Conservation (phyloP, 306 rosid genomes). For the Sesbania bispinosa region DNA sequence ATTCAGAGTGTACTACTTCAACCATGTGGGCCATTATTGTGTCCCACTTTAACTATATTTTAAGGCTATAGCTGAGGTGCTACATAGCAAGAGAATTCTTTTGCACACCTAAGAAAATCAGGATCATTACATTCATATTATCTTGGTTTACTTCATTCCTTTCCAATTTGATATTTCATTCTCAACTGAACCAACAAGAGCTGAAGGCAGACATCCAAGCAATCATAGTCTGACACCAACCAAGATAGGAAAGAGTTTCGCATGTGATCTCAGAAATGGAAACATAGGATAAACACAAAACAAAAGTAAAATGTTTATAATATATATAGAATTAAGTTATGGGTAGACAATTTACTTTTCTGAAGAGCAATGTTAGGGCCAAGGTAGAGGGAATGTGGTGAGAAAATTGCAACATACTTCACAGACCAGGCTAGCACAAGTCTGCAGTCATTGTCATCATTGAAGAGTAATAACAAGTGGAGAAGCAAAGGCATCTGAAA, state of each 20-base stretch:
- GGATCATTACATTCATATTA: not conserved
- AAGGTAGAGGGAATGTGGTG: not conserved
- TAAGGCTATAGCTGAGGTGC: too few relatives aligned
- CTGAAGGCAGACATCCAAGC: conserved; percentile 2
- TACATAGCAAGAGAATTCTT: not conserved
- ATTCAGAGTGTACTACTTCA: too few relatives aligned
- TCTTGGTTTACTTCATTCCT: not conserved
- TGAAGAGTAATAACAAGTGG: not conserved
- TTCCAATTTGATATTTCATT: not conserved
- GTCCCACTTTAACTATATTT: too few relatives aligned
- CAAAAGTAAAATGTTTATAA: not conserved
- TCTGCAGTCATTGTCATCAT: not conserved
- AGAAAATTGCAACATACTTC: not conserved
- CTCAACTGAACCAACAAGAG: not conserved
- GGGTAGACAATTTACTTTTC: not conserved
- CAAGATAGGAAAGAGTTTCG: not conserved
- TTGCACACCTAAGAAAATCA: not conserved
- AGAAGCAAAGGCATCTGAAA: not conserved
- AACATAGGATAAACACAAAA: not conserved
- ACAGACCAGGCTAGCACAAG: not conserved
- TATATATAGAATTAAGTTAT: not conserved
- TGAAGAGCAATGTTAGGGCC: not conserved
- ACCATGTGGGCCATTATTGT: too few relatives aligned
- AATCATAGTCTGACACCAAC: not conserved
- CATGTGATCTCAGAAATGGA: not conserved